Conservation (phyloP, 2,329 filamentous ascomycete genomes). For the Biscogniauxia marginata region DNA sequence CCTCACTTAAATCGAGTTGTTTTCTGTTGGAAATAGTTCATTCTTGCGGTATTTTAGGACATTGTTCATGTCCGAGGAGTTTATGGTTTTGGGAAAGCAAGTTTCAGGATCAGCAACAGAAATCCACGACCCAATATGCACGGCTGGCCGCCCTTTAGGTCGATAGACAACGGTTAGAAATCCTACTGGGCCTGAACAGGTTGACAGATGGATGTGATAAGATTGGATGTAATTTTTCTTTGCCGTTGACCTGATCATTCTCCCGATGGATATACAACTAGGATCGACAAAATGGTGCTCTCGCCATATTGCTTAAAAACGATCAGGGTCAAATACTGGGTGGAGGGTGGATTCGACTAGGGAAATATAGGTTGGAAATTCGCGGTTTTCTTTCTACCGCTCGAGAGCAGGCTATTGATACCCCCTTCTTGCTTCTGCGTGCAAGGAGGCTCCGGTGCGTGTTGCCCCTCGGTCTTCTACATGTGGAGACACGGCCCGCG, state of each 20-base stretch:
- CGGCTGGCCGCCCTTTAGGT: not conserved
- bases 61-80: not conserved
- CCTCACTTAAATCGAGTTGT: conserved; percentile 50
- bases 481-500: not conserved
- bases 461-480: not conserved
- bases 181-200: not conserved
- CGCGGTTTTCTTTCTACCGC: not conserved
- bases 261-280: not conserved
- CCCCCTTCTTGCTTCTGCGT: not conserved
- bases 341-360: not conserved
- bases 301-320: not conserved
- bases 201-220: not conserved
- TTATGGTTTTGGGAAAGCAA: not conserved
- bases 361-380: not conserved
- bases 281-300: not conserved
- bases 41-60: not conserved
- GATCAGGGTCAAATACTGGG: not conserved
- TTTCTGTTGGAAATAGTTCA: not conserved
- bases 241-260: not conserved
- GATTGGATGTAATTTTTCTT: not conserved
- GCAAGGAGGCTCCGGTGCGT: not conserved
- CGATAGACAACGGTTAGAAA: not conserved
- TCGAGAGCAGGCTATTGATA: not conserved
- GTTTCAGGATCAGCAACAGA: not conserved
- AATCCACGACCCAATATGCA: not conserved